These are phyloP conservation scores for Pseudogymnoascus verrucosus DNA, from an alignment of 2,329 filamentous ascomycete genomes.

Conservation along the genomic window DNA sequence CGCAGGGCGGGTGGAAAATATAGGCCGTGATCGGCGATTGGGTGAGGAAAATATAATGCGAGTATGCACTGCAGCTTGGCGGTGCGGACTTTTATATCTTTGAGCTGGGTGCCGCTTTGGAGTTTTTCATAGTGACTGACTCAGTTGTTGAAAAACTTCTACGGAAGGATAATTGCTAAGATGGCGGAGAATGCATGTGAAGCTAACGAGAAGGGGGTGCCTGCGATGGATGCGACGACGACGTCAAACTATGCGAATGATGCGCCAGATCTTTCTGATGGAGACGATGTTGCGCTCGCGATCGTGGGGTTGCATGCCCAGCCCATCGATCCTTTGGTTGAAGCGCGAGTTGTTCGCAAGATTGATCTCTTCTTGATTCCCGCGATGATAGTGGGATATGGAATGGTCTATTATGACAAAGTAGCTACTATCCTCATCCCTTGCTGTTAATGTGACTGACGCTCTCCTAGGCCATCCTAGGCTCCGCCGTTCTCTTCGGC, in stretches of 20 bases:
- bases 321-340: slow-evolving; percentile 41
- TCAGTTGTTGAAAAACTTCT: neutral
- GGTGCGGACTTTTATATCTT: neutral
- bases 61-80: neutral
- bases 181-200: neutral
- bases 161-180: neutral
- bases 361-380: slow-evolving; percentile 62
- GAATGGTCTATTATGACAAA: slow-evolving; percentile 65
- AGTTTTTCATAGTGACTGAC: neutral
- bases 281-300: slow-evolving; percentile 22
- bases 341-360: slow-evolving; percentile 52
- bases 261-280: slow-evolving; percentile 1
- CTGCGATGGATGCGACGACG: neutral
- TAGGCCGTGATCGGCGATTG: slow-evolving; percentile 3
- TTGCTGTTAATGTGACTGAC: neutral
- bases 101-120: neutral
- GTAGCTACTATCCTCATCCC: slow-evolving; percentile 26
- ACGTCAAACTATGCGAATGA: neutral
- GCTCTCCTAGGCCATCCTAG: slow-evolving; percentile 54
- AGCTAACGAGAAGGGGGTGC: neutral
- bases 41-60: neutral
- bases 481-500: slow-evolving; percentile 59
- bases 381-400: slow-evolving; percentile 57
- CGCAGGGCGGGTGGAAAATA: neutral
- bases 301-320: slow-evolving; percentile 24